Base-by-base conservation (phyloP, 192 early-diverging fungal genomes). In the Gamsiella multidivaricata region DNA sequence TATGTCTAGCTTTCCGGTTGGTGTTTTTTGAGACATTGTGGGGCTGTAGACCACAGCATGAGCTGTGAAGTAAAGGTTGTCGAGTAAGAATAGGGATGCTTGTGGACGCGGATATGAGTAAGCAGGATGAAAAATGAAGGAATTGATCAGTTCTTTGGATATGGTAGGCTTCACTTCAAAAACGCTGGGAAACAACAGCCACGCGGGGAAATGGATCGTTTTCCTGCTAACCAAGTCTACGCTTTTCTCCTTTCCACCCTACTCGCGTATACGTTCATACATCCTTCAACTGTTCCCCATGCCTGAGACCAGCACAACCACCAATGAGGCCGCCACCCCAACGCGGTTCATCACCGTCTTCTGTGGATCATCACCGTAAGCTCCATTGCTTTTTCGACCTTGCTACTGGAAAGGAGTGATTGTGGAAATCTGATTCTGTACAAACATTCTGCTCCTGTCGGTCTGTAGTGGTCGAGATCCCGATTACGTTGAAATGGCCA, bases 401-500 rank as follows among this genome's bases (percentile, higher is more conserved):
- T 5, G n/a, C n/a, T n/a, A 46, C n/a, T n/a, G n/a, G n/a, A n/a
- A n/a, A n/a, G n/a, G n/a, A n/a, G 31, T 20, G 18, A 34, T 12
- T 25, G 12, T 2, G 18, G 3, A 14, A 54, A 54, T 22, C 18
- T 33, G 18, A 56, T 47, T 31, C 52, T 59, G 55, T 39, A n/a
- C 29, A 52, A 45, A 42, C 47, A 32, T 60, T 46, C 9, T 22
- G 26, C 52, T 65, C 22, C 20, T 49, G 53, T 31, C 58, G 51
- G 54, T 26, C 45, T 39, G 22, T 39, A 69, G 81, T 45, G 76
- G 71, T 18, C 60, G 63, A 25, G 76, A 84, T 60, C 81, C 85
- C 14, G 65, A 70, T n/a, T 86, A 82, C 41, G 54, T 75, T 3
- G 55, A 80, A 47, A 68, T 80, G 64, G 85, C 85, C 31, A 65